These are phyloP conservation scores for Phtheirospermum japonicum DNA, from an alignment of 257 asterid species.

Conservation along the genomic window DNA sequence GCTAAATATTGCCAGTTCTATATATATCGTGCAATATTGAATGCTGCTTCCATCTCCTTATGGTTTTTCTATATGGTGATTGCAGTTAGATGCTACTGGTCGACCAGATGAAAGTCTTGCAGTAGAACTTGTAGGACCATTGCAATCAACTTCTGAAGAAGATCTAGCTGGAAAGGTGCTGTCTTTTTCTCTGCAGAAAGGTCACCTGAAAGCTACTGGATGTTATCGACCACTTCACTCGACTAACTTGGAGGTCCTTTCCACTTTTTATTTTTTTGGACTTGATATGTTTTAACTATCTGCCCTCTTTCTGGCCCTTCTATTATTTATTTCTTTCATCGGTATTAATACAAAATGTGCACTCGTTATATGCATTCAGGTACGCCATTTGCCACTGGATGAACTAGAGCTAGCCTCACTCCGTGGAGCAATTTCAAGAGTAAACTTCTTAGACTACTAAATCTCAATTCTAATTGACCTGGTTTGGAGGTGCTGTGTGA, in stretches of 20 bases:
- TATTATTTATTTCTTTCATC: constrained; percentile 22
- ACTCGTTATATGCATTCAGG: constrained; percentile 49
- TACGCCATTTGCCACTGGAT: constrained; percentile 91
- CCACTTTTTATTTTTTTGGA: constrained; percentile 5
- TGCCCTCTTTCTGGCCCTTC: constrained; percentile 10
- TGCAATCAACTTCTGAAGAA: constrained; percentile 81
- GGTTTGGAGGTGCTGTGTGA: constrained; percentile 5
- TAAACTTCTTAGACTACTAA: constrained; percentile 35
- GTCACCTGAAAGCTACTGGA: constrained; percentile 85
- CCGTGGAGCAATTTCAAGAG: constrained; percentile 92
- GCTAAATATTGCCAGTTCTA: no score
- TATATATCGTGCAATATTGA: neutral
- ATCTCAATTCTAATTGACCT: constrained; percentile 21
- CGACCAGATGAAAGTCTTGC: constrained; percentile 96
- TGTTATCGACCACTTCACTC: constrained; percentile 82
- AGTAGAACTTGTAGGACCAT: constrained; percentile 82
- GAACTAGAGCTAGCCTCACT: constrained; percentile 98
- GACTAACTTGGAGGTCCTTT: constrained; percentile 84
- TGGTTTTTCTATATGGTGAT: constrained; percentile 25
- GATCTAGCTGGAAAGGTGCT: constrained; percentile 66
- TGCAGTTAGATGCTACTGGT: constrained; percentile 95
- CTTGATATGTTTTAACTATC: constrained; percentile 23
- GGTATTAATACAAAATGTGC: constrained; percentile 15
- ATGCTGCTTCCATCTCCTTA: constrained; percentile 23
- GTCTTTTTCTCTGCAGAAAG: constrained; percentile 92